These are phyloP conservation scores for Penicillium sp. DNA, from an alignment of 2,329 filamentous ascomycete species.

Conservation along the genomic window DNA sequence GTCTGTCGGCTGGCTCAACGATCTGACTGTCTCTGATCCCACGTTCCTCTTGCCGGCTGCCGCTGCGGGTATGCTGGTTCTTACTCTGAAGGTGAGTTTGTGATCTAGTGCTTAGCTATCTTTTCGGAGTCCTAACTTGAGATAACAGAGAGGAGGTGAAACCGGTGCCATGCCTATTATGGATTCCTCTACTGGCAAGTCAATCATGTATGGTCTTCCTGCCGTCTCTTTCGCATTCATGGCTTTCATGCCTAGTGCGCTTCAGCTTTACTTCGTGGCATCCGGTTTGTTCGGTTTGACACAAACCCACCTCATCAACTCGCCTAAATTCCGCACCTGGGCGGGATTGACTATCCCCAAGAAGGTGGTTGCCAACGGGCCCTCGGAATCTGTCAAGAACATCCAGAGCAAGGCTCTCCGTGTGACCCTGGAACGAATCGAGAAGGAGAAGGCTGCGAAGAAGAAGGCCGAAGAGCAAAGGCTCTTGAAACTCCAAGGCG, in stretches of 20 bases:
- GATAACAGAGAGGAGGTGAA: constrained; percentile 40
- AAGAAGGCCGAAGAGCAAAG: constrained; percentile 4
- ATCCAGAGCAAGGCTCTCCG: constrained; percentile 18
- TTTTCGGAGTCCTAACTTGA: not conserved
- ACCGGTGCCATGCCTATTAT: constrained; percentile 36
- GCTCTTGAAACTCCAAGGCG: not conserved
- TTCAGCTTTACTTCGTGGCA: constrained; percentile 65
- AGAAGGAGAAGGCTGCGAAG: constrained; percentile 12
- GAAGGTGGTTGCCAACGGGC: not conserved
- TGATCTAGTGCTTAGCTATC: not conserved
- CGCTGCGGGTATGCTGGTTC: constrained; percentile 59
- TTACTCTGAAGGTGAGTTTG: constrained; percentile 58
- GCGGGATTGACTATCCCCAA: constrained; percentile 28
- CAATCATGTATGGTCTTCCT: constrained; percentile 52
- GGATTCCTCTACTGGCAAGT: constrained; percentile 30
- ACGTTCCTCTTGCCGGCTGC: constrained; percentile 70
- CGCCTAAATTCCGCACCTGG: constrained; percentile 29
- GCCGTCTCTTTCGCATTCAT: constrained; percentile 56
- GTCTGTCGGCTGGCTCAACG: constrained; percentile 74
- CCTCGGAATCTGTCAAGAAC: not conserved
- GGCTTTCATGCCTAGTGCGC: constrained; percentile 54
- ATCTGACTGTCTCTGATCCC: constrained; percentile 77
- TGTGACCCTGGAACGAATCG: constrained; percentile 16
- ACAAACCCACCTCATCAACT: constrained; percentile 51
- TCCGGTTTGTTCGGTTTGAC: constrained; percentile 38